Base-by-base conservation (phyloP, 2,329 filamentous ascomycete genomes). In the Talaromyces pinophilus region DNA sequence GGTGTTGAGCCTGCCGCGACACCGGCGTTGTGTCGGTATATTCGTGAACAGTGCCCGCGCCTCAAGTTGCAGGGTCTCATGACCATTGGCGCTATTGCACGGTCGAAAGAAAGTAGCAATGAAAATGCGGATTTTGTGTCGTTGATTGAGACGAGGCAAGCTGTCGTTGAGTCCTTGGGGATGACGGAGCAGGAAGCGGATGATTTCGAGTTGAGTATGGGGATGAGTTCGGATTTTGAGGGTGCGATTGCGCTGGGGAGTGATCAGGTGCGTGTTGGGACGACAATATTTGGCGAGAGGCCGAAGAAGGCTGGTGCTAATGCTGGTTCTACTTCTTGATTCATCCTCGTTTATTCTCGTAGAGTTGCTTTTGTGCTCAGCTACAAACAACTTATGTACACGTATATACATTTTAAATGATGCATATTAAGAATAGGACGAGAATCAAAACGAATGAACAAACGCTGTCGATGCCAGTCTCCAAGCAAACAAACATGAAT, bases 151-250 rank as follows among this genome's bases (percentile, higher is more conserved):
- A 89, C 91, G 75, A 83, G 92, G 65, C 91, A 96, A 76, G 78
- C 86, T 15, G 87, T 97, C 1, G 86, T 84, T 2, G 74, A 80
- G 73, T 89, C 88, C 70, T 73, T 93, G 62, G 86, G 83, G 0
- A 71, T 87, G 48, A 76, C 82, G 17, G 76, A 70, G 4, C 22
- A 66, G 17, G 70, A 69, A 2, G 75, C 82, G 17, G 79, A 82
- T n/a, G 84, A 84, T 68, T 76, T 97, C 72, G 93, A 97, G 82
- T 78, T 98, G 79, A 97, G 93, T 79, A 99, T 99, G 94, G 94
- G 94, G 6, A 99, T 99, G 95, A 97, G 93, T 76, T 88, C 92
- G 74, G 95, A 99, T 78, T 99, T 94, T 77, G 93, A 97, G 82
- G 91, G 90, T 7, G 95, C 95, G 0, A 89, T 98, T 74, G 80